phyloP scores from a whole-genome alignment of 768 basidiomycete genomes.

The Gyrodon lividus region DNA sequence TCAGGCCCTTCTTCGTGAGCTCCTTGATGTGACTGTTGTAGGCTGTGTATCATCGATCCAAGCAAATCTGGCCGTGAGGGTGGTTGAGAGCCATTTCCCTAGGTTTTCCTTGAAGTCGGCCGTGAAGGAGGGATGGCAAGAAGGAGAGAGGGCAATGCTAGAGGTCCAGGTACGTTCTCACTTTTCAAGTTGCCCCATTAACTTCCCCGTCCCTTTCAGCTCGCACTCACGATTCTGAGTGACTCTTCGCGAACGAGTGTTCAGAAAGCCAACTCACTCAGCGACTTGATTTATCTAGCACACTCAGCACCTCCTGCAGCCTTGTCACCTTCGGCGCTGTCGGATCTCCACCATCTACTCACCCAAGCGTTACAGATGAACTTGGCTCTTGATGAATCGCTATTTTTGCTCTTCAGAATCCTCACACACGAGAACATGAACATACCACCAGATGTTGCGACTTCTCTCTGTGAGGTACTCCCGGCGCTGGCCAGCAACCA shows the following conservation, averaged over 20 bases:
- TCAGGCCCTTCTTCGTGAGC: conserved; percentile 28
- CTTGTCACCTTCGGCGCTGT: conserved; percentile 11
- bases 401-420: conserved; percentile 51
- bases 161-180: conserved; percentile 40
- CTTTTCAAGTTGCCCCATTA: neutral
- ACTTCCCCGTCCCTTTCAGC: conserved; percentile 16
- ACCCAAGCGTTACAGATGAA: conserved; percentile 54
- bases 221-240: conserved; percentile 37
- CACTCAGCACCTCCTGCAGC: conserved; percentile 15
- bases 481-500: conserved; percentile 61
- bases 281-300: conserved; percentile 27
- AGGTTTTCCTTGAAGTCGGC: conserved; percentile 39
- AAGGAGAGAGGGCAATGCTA: conserved; percentile 37
- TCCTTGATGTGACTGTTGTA: conserved; percentile 38
- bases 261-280: conserved; percentile 25
- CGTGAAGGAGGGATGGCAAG: conserved; percentile 36
- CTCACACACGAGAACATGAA: conserved; percentile 13
- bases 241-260: neutral
- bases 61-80: conserved; percentile 44
- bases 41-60: conserved; percentile 40
- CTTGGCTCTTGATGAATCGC: conserved; percentile 53
- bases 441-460: conserved; percentile 44
- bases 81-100: conserved; percentile 46
- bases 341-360: conserved; percentile 40
- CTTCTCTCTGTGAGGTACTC: conserved; percentile 49